phyloP scores from a whole-genome alignment of 306 rosid genomes.

The Cucumis cinereus region DNA sequence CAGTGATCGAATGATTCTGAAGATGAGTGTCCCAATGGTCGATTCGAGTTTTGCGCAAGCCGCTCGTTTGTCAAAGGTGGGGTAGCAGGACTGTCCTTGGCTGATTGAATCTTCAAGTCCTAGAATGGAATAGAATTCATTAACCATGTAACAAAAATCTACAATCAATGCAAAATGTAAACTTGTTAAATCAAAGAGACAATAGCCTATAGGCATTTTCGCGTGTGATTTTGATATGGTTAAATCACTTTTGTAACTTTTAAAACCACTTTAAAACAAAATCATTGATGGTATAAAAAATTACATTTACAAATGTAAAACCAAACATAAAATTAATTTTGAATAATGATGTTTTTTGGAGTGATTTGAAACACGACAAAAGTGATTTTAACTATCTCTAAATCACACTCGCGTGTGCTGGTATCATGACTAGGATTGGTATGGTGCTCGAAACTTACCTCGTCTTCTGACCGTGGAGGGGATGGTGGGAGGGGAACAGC shows the following conservation, averaged over 20 bases:
- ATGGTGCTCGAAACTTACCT: slow-evolving; percentile 33
- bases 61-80: slow-evolving; percentile 72
- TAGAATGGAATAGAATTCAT: slow-evolving; percentile 19
- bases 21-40: slow-evolving; percentile 55
- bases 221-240: too few species aligned
- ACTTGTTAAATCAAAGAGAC: background rate
- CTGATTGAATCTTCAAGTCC: slow-evolving; percentile 60
- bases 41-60: slow-evolving; percentile 37
- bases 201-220: too few species aligned
- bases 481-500: slow-evolving; percentile 85
- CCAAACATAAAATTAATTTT: too few species aligned
- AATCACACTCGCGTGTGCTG: background rate
- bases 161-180: too few species aligned
- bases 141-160: background rate
- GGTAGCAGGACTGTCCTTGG: slow-evolving; percentile 73
- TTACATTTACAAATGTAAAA: too few species aligned
- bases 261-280: too few species aligned
- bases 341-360: too few species aligned
- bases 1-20: slow-evolving; percentile 74
- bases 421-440: background rate
- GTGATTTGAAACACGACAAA: background rate
- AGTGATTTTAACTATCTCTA: background rate
- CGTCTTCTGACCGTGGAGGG: slow-evolving; percentile 81
- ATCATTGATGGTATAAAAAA: too few species aligned
- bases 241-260: too few species aligned